phyloP scores from a whole-genome alignment of 306 rosid species.

The Cicer judaicum region DNA sequence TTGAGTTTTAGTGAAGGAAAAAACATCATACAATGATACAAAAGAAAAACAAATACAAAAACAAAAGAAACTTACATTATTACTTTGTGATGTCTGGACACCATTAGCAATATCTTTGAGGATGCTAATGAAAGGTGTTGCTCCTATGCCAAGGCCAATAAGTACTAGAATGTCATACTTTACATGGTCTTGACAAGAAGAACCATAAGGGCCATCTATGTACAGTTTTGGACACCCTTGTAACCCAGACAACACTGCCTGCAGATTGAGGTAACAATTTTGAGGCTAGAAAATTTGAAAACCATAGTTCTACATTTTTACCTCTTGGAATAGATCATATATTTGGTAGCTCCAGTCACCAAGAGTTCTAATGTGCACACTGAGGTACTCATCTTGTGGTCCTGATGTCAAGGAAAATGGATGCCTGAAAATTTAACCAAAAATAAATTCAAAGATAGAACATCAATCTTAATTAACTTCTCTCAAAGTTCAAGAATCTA shows the following conservation, averaged over 20 bases:
- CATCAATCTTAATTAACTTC: not conserved
- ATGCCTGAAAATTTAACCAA: constrained; percentile 67
- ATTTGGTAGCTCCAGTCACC: constrained; percentile 90
- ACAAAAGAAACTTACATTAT: constrained; percentile 50
- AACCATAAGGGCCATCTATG: constrained; percentile 91
- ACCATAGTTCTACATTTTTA: constrained; percentile 23
- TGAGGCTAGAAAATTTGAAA: constrained; percentile 14
- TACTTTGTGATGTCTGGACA: constrained; percentile 42
- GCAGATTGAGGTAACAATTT: constrained; percentile 28
- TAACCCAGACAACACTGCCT: constrained; percentile 57
- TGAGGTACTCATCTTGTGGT: constrained; percentile 78
- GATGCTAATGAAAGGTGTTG: constrained; percentile 91
- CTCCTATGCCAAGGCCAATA: constrained; percentile 91
- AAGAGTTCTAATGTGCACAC: constrained; percentile 80
- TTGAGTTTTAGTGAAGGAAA: constrained; percentile 32
- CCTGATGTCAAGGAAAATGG: constrained; percentile 95
- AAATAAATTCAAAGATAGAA: constrained; percentile 42
- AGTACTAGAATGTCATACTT: constrained; percentile 76
- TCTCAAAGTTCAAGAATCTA: not conserved
- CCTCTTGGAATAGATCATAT: constrained; percentile 81
- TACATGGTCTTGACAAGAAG: constrained; percentile 86
- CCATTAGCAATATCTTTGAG: constrained; percentile 69
- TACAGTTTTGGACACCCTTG: constrained; percentile 66
- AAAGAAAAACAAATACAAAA: not conserved
- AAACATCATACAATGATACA: not conserved